A percentile compares a stretch with the other conserved stretches of the same genome.
Conservation (phyloP, 805 yeast genomes). For the Yamadazyma kitorensis region DNA sequence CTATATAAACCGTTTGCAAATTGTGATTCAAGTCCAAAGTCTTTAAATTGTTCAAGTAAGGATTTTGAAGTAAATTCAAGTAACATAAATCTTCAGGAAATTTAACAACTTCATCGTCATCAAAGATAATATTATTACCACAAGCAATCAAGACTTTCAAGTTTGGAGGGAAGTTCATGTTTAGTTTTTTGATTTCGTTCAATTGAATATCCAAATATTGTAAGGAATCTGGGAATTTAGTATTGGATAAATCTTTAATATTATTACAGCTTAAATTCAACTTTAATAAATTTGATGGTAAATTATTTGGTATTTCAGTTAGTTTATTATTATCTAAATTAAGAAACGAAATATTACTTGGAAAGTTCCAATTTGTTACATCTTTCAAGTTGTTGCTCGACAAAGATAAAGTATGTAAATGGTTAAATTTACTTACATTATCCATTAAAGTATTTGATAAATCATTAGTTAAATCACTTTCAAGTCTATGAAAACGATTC, state of each 20-base stretch:
- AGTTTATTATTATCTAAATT: constrained; percentile 15
- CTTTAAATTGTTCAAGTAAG: constrained; percentile 11
- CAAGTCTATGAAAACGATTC: constrained; percentile 14
- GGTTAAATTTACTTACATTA: constrained; percentile 9
- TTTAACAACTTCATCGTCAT: constrained; percentile 12
- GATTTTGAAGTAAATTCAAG: constrained; percentile 15
- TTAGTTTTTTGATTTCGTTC: constrained; percentile 11
- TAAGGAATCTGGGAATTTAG: constrained; percentile 13
- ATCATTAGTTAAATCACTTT: constrained; percentile 1
- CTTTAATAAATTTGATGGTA: constrained; percentile 13
- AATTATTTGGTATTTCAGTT: constrained; percentile 9
- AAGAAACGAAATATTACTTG: constrained; percentile 10
- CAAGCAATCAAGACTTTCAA: constrained; percentile 15
- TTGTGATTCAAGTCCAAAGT: constrained; percentile 11
- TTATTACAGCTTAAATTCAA: constrained; percentile 17
- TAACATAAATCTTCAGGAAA: constrained; percentile 13
- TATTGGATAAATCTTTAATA: constrained; percentile 7
- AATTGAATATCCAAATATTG: constrained; percentile 16
- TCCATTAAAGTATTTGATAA: constrained; percentile 1
- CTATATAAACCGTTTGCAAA: constrained; percentile 14
- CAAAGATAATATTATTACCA: constrained; percentile 16
- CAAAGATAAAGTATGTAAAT: constrained; percentile 13
- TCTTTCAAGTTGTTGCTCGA: constrained; percentile 8
- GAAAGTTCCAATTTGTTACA: constrained; percentile 9
- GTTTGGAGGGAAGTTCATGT: constrained; percentile 11